Base-by-base conservation (phyloP, 1,284 basidiomycete genomes). In the Apiotrichum gamsii region DNA sequence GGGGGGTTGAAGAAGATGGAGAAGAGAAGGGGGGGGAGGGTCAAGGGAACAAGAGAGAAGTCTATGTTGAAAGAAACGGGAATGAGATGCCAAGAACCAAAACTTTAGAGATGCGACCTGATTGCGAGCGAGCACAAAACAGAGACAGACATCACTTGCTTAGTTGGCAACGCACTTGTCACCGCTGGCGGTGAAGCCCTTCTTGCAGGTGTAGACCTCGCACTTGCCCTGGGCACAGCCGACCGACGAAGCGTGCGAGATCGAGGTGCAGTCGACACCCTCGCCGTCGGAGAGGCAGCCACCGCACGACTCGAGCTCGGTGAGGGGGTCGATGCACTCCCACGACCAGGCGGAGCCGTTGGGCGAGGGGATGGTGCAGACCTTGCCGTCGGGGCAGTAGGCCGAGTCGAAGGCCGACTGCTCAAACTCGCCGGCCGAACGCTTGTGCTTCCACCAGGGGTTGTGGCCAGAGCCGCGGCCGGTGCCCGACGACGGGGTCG, bases 261-360 rank as follows among this genome's bases (percentile, higher is more conserved):
- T 85, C 28, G 75, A 66, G 25, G 80, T 82, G 72, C 85, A 89
- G 67, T 89, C 83, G 60, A 79, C 73, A 25, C 86, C 86, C 43
- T 76, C 65, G 28, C 81, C 80, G 23, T 76, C 70, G 8, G 79
- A 77, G 5, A 78, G 70, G 64, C 85, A 89, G 34, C 87, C 87
- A 60, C 85, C 85, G 67, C 86, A 89, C 39, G 59, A 67, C 44
- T 73, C 68, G 48, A 74, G 61, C 40, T 74, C 69, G 25, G 60
- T 60, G 14, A 51, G 41, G 32, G 60, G 61, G 60, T 75, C 72
- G 58, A 75, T 52, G 58, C 74, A 75, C 55, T 74, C 72, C 64
- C 65, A 74, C 9, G 61, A 32, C 62, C 61, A 68, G 11, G 25
- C 25, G 34, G 60, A 60, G 41, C 57, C 59, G 8, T 37, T 21